Evolutionary conservation across 371 early-diverging fungal genomes (phyloP).

Genomic region (Mucor circinelloides): DNA sequence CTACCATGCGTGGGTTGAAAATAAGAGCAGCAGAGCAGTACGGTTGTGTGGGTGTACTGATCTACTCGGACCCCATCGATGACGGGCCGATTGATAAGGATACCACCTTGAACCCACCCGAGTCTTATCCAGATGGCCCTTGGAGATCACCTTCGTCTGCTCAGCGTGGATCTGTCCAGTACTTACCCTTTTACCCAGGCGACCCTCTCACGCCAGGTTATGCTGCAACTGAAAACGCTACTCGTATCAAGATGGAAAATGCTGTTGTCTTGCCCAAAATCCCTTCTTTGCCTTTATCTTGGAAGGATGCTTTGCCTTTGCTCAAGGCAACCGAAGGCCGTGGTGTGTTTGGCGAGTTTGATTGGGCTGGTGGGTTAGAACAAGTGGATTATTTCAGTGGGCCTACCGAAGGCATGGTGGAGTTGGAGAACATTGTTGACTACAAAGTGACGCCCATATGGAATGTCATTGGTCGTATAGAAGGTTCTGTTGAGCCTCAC

Average conservation of each 20-base stretch:
- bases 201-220: slow-evolving; percentile 72
- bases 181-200: slow-evolving; percentile 51
- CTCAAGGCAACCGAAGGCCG: slow-evolving; percentile 55
- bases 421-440: slow-evolving; percentile 57
- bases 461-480: slow-evolving; percentile 66
- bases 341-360: slow-evolving; percentile 39
- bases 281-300: slow-evolving; percentile 71
- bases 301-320: slow-evolving; percentile 64
- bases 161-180: slow-evolving; percentile 66
- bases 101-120: slow-evolving; percentile 23
- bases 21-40: slow-evolving; percentile 62
- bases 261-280: slow-evolving; percentile 55
- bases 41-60: slow-evolving; percentile 63
- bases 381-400: slow-evolving; percentile 58
- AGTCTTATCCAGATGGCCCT: slow-evolving; percentile 68
- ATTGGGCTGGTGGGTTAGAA: slow-evolving; percentile 59
- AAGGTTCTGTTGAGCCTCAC: slow-evolving; percentile 63
- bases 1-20: slow-evolving; percentile 62
- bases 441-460: slow-evolving; percentile 67
- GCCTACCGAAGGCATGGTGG: slow-evolving; percentile 56
- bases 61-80: slow-evolving; percentile 67
- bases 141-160: slow-evolving; percentile 64
- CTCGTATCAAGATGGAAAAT: slow-evolving; percentile 54
- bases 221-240: slow-evolving; percentile 58
- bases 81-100: slow-evolving; percentile 51